Conservation (phyloP, 352 stramenopile species). For the Pythium monospermum region DNA sequence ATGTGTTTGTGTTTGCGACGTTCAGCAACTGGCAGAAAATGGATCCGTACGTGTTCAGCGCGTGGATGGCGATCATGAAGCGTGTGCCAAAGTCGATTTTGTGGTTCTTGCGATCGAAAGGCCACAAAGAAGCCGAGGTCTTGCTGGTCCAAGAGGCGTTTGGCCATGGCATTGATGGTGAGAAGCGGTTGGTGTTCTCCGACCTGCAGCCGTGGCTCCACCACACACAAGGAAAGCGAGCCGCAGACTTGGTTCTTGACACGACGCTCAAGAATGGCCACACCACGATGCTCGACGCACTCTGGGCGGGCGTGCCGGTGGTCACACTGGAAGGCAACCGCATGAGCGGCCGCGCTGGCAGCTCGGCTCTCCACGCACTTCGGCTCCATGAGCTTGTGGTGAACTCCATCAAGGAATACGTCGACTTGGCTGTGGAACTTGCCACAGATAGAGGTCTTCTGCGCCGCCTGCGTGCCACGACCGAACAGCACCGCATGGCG, state of each 20-base stretch:
- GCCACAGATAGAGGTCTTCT: slow-evolving; percentile 32
- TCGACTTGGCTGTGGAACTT: slow-evolving; percentile 60
- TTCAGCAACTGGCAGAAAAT: slow-evolving; percentile 90
- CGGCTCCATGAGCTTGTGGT: slow-evolving; percentile 46
- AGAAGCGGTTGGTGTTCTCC: slow-evolving; percentile 52
- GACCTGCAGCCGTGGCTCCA: slow-evolving; percentile 66
- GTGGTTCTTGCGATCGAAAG: slow-evolving; percentile 67
- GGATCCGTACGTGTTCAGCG: slow-evolving; percentile 58
- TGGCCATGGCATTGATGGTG: slow-evolving; percentile 41
- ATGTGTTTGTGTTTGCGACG: slow-evolving; percentile 63
- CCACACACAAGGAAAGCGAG: slow-evolving; percentile 68
- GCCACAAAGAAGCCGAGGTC: slow-evolving; percentile 34
- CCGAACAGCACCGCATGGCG: slow-evolving; percentile 37
- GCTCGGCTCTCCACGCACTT: slow-evolving; percentile 50
- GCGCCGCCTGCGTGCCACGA: slow-evolving; percentile 25
- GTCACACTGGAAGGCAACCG: slow-evolving; percentile 60
- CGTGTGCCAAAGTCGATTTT: slow-evolving; percentile 67
- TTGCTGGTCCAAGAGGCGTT: slow-evolving; percentile 53
- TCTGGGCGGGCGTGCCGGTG: slow-evolving; percentile 73
- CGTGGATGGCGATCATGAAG: slow-evolving; percentile 75
- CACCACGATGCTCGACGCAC: slow-evolving; percentile 72
- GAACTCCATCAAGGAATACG: slow-evolving; percentile 78
- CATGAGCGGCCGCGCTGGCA: slow-evolving; percentile 66
- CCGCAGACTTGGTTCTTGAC: slow-evolving; percentile 71
- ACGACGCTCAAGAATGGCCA: slow-evolving; percentile 83